Conservation (phyloP, 768 basidiomycete species). For the Hygrophorus pudorinus region DNA sequence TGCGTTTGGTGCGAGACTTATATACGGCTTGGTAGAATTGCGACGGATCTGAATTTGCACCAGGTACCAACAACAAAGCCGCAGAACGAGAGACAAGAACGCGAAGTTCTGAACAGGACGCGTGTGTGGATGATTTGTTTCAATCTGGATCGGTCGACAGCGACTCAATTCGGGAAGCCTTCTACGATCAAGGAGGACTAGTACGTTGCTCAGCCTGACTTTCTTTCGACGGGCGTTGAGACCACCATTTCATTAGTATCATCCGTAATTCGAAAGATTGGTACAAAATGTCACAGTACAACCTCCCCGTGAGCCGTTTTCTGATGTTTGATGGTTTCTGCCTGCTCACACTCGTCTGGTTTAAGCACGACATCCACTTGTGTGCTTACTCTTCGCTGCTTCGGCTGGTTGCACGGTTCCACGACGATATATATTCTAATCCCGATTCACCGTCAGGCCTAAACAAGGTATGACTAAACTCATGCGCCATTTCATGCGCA, state of each 20-base stretch:
- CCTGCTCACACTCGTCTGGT: constrained; percentile 4
- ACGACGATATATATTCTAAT: constrained; percentile 70
- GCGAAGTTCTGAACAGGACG: constrained; percentile 77
- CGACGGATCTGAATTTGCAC: constrained; percentile 83
- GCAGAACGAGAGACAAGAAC: constrained; percentile 64
- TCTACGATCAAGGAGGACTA: constrained; percentile 82
- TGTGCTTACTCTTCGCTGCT: constrained; percentile 65
- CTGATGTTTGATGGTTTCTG: background rate
- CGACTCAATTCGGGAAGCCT: constrained; percentile 85
- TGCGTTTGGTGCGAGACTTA: constrained; percentile 3
- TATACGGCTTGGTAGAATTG: constrained; percentile 41
- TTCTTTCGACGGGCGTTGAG: background rate
- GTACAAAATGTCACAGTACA: constrained; percentile 63
- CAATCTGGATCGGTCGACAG: constrained; percentile 79
- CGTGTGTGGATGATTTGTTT: constrained; percentile 90
- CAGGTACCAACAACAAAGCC: constrained; percentile 50
- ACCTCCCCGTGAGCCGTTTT: constrained; percentile 34
- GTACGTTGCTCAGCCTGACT: constrained; percentile 25
- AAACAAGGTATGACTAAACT: constrained; percentile 42
- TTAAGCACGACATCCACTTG: constrained; percentile 64
- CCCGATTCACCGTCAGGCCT: constrained; percentile 55
- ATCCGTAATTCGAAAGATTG: constrained; percentile 64
- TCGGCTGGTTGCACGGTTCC: constrained; percentile 63
- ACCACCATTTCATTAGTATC: constrained; percentile 28
- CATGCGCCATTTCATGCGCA: background rate